Evolutionary conservation across 257 asterid species (phyloP), one percentile per base, ranked within the genome.

Genomic region (Lantana camara): DNA sequence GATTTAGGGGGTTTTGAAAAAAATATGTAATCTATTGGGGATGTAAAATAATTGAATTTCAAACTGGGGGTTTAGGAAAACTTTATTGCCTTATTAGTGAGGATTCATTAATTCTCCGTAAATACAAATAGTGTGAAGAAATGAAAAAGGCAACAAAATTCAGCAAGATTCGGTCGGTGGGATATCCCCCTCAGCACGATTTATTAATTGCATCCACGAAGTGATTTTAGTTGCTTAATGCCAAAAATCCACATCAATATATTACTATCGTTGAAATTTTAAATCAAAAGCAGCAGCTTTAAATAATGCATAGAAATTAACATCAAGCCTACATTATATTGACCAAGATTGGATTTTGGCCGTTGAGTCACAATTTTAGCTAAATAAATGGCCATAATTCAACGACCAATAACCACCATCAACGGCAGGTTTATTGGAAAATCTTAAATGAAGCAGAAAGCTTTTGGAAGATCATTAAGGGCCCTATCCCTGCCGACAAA

Each of bases 321-420:
- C 23, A 57, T 35, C 62, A 60, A n/a, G 15, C 23, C n/a, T 10
- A 2, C 40, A 40, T 38, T 13, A 14, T 19, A 21, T 23, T 3
- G 19, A 4, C 27, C 51, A 21, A 68, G 67, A 67, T 66, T 27
- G 47, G 60, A 34, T 59, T 51, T 57, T 30, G 68, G 63, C 75
- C 72, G 72, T 72, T 20, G 52, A 44, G 27, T 21, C 42, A 46
- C 17, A 14, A 52, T 61, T 52, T n/a, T 40, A 27, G 37, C 14
- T 1, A 22, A 62, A 49, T 37, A 27, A 46, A 15, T 42, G 46
- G 66, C 58, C 5, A 46, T 21, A 24, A 70, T 74, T 79, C 69
- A 79, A 79, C 81, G 75, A 84, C 71, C 73, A 68, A 69, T 68
- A 82, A 85, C 93, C 89, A 59, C 85, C 85, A 78, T 82, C 78